Base-by-base conservation (phyloP, 139 green algal species). In the Picocystis salinarum region DNA sequence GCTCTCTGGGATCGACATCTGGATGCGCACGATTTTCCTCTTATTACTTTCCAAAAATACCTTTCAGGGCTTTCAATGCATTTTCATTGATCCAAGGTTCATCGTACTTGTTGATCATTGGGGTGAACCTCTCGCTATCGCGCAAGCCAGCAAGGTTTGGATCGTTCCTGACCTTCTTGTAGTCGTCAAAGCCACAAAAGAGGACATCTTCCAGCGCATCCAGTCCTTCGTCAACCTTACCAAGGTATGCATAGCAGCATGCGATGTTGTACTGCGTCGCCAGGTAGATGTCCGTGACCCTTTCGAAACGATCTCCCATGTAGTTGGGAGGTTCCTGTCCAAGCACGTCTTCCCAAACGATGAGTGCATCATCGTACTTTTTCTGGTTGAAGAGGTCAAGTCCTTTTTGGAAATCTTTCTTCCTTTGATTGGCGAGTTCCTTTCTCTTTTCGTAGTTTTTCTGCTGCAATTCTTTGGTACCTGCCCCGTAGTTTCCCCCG, bases 181-280 rank as follows among this genome's bases (percentile, higher is more conserved):
- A 45, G 39, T 18, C 48, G 48, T 55, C 48, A 67, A 93, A 99
- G 4, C 89, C 89, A 13, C 60, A 50, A 6, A 39, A 44, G 66
- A 99, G 66, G 18, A 75, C 73, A 12, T 52, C 33, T 9, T 91
- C 64, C 18, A 99, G 61, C 3, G 78, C 77, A 46, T 85, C 64
- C 6, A 95, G 49, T 1, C 73, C 78, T 23, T 74, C 60, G 10
- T 62, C 29, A 5, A 62, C 49, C 40, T 88, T 62, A 17, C 61
- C 56, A 22, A 91, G 49, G 52, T 77, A 74, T 26, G 71, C 77
- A 67, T 94, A 98, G 68, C 82, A 94, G 79, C 88, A 98, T 1
- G 88, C 85, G 26, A 93, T 70, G 61, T 97, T 97, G 77, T 95
- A 97, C 52, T 82, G 79, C 0, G 85, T 71, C n/a, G 95, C 72